Evolutionary conservation across 2,329 filamentous ascomycete species (phyloP), one percentile per base, ranked within the genome.

Genomic region (Thielaviopsis populi): DNA sequence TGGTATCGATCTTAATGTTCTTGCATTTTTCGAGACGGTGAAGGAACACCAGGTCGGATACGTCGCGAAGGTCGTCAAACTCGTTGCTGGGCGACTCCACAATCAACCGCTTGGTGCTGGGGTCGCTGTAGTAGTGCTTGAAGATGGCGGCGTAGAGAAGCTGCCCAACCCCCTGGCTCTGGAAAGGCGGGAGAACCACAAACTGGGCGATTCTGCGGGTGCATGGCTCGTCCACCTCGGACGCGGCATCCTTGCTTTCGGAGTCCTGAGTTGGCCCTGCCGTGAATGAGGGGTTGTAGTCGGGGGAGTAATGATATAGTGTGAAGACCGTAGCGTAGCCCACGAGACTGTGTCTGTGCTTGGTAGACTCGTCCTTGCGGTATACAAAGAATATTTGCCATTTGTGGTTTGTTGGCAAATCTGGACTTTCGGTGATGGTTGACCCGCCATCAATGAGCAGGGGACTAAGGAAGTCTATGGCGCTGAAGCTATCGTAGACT

Each of bases 361-460:
- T 30, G 17, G 53, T 56, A 8, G 53, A 56, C 2, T 71, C 70
- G 1, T 73, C 62, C 1, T 71, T 69, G 69, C 86, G 82, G 75
- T 91, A 97, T n/a, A 97, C 76, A 0, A 88, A 91, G 27, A 56
- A 56, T 56, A 56, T 56, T 56, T 7, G 24, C 94, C 94, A 99
- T 69, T 92, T 83, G 66, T 91, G 83, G 22, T 50, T 71, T 79
- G 65, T 89, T 81, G 17, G 82, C 81, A 61, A 90, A 83, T 78
- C 73, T 1, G 69, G 69, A 37, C 77, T 72, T 42, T 76, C 70
- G 10, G 76, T 82, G 56, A 96, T 84, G 43, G 83, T 83, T 3
- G 84, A 88, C n/a, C 91, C 94, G 33, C 89, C 94, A 73, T 99
- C 95, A 67, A 99, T 96, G 73, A 91, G 95, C 66, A 97, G 79